These are phyloP conservation scores for Neolentinus lepideus DNA, from an alignment of 1,284 basidiomycete genomes.

Conservation along the genomic window DNA sequence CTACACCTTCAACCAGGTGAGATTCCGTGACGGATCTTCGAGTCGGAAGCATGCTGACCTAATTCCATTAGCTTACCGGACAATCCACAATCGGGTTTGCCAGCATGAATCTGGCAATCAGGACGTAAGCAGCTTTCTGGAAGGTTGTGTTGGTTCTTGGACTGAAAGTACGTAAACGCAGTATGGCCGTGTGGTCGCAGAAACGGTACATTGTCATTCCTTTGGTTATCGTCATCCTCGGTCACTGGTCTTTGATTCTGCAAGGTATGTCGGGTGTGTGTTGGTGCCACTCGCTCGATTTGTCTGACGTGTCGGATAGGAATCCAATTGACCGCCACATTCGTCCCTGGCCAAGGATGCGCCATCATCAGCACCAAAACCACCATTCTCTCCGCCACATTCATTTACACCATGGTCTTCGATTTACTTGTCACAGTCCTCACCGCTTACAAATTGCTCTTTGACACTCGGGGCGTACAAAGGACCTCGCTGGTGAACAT, in stretches of 20 bases:
- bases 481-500: constrained; percentile 15
- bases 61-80: background rate
- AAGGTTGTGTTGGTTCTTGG: background rate
- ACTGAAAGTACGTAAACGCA: background rate
- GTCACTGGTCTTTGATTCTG: constrained; percentile 9
- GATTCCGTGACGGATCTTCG: background rate
- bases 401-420: constrained; percentile 69
- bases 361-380: constrained; percentile 49
- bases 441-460: constrained; percentile 37
- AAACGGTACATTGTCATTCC: constrained; percentile 1
- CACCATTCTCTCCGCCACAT: constrained; percentile 51
- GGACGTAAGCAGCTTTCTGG: background rate
- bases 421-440: constrained; percentile 56
- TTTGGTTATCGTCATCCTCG: constrained; percentile 6
- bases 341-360: constrained; percentile 42
- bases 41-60: background rate
- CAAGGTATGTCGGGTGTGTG: constrained; percentile 9
- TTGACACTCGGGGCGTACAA: constrained; percentile 2
- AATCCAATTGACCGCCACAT: constrained; percentile 50
- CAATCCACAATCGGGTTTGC: background rate
- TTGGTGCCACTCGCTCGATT: no score
- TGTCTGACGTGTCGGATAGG: constrained; percentile 26
- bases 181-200: constrained; percentile 1
- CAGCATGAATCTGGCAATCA: constrained; percentile 1
- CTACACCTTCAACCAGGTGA: constrained; percentile 3